These are phyloP conservation scores for Lolium perenne DNA, from an alignment of 176 grass and related monocot genomes.

Conservation along the genomic window DNA sequence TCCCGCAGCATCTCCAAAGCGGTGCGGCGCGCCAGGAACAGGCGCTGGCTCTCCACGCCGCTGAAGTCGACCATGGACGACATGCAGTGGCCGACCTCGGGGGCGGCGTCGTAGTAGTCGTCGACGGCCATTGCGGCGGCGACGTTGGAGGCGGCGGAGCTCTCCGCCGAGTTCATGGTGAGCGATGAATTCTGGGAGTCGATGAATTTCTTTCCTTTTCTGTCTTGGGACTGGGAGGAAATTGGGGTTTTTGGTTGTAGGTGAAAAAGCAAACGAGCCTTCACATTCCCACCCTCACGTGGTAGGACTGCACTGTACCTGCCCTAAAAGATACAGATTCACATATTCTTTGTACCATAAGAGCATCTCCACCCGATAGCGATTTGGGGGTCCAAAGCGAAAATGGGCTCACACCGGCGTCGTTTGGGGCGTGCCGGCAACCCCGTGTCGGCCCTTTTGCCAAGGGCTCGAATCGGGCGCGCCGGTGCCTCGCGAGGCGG, in stretches of 20 bases:
- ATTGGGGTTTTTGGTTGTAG: not conserved
- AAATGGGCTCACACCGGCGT: no score
- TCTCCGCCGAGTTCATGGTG: constrained; percentile 36
- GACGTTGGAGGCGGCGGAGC: constrained; percentile 3
- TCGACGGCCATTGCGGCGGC: constrained; percentile 7
- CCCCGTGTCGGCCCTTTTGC: no score
- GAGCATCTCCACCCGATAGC: no score
- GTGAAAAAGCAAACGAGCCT: not conserved
- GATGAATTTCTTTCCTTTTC: constrained; percentile 7
- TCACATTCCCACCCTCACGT: not conserved
- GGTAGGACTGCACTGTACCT: not conserved
- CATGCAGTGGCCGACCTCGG: constrained; percentile 48
- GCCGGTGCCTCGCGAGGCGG: no score
- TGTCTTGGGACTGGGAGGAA: not conserved
- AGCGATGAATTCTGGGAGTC: constrained; percentile 18
- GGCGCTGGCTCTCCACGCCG: constrained; percentile 77
- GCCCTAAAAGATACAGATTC: not conserved
- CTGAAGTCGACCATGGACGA: constrained; percentile 62
- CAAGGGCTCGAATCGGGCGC: no score
- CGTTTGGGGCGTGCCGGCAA: no score
- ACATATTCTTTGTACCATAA: no score
- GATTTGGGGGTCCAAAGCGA: no score
- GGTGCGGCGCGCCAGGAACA: constrained; percentile 89
- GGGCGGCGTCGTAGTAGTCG: not conserved
- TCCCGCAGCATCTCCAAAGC: constrained; percentile 89